phyloP scores from a whole-genome alignment of 2,329 filamentous ascomycete species.

The Sarocladium kiliense region DNA sequence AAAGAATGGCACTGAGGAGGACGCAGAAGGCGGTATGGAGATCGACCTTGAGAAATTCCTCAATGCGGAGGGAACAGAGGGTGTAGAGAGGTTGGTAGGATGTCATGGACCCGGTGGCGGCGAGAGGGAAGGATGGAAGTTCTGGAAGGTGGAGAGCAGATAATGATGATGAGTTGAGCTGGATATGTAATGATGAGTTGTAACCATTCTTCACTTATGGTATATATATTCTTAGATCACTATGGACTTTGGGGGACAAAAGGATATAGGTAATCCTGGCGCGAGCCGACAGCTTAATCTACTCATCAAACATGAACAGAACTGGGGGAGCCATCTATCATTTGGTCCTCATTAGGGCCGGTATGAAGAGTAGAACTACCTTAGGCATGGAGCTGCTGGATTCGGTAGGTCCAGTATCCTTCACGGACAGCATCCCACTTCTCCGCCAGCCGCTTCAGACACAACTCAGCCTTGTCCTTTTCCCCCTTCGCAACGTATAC shows the following conservation, averaged over 20 bases:
- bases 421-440: constrained; percentile 88
- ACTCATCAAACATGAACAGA: background rate
- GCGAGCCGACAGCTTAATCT: background rate
- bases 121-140: constrained; percentile 78
- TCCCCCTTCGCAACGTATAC: constrained; percentile 55
- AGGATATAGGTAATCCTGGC: background rate
- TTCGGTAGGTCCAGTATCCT: constrained; percentile 79
- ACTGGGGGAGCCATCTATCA: too few relatives aligned
- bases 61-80: constrained; percentile 75
- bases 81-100: constrained; percentile 82
- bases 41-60: constrained; percentile 84
- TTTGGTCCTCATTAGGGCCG: too few relatives aligned
- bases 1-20: constrained; percentile 75
- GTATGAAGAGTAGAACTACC: background rate
- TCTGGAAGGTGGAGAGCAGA: constrained; percentile 63
- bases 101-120: constrained; percentile 59
- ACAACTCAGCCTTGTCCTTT: constrained; percentile 59
- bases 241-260: background rate
- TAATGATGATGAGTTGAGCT: constrained; percentile 10
- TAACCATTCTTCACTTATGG: background rate
- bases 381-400: constrained; percentile 18
- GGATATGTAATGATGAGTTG: constrained; percentile 1
- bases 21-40: constrained; percentile 77
- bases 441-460: constrained; percentile 67
- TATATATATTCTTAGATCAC: background rate